These are phyloP conservation scores for Fusarium compactum DNA, from an alignment of 2,329 filamentous ascomycete genomes.

Conservation along the genomic window DNA sequence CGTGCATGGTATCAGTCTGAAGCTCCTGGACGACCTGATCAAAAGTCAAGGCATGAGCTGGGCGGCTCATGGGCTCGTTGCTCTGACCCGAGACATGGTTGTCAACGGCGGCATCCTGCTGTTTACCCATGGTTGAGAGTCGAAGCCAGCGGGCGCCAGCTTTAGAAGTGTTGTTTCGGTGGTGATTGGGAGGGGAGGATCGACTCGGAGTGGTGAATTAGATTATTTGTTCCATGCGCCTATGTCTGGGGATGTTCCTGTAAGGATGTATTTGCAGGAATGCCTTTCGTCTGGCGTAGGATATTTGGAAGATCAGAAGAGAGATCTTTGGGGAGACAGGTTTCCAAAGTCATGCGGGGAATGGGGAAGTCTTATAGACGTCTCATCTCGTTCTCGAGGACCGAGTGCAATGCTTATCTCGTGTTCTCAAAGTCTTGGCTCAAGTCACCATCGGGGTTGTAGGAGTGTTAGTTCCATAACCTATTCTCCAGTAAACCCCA, in stretches of 20 bases:
- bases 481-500: constrained; percentile 34
- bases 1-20: constrained; percentile 63
- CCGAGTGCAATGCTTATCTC: constrained; percentile 37
- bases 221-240: constrained; percentile 29
- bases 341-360: constrained; percentile 30
- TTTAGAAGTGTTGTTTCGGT: constrained; percentile 14
- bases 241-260: constrained; percentile 40
- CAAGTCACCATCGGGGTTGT: constrained; percentile 34
- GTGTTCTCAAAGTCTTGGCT: constrained; percentile 24
- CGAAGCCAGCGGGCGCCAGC: constrained; percentile 33
- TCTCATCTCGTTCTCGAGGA: constrained; percentile 17
- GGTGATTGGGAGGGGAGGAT: not conserved
- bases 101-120: constrained; percentile 34
- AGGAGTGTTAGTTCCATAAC: constrained; percentile 21
- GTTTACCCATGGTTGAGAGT: constrained; percentile 40
- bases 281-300: constrained; percentile 41
- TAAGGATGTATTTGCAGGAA: constrained; percentile 35
- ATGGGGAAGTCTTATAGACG: constrained; percentile 44
- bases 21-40: constrained; percentile 65
- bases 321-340: constrained; percentile 29
- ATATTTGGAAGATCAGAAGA: constrained; percentile 21
- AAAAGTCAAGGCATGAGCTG: constrained; percentile 67
- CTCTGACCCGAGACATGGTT: constrained; percentile 52
- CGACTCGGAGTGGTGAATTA: constrained; percentile 11
- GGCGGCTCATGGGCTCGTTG: constrained; percentile 60